phyloP scores from a whole-genome alignment of 345 rosid species.

The Chamaenerion angustifolium region DNA sequence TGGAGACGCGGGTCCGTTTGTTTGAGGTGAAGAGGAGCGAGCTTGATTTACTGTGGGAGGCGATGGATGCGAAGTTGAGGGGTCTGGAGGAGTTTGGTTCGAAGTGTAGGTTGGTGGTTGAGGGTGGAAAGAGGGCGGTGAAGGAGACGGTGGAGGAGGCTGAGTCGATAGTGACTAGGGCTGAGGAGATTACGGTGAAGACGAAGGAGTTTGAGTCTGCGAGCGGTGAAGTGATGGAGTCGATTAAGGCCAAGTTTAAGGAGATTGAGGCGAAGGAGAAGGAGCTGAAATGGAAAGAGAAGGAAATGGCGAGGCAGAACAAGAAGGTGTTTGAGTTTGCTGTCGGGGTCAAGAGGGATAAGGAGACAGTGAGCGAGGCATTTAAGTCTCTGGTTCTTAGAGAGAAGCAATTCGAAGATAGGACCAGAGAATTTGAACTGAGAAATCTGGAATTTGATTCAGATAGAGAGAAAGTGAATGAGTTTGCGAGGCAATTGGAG shows the following conservation, averaged over 20 bases:
- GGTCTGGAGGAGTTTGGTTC: conserved; percentile 7
- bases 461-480: conserved; percentile 10
- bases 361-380: background rate
- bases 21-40: conserved; percentile 17
- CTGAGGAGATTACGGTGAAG: conserved; percentile 5
- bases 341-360: conserved; percentile 3
- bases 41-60: conserved; percentile 4
- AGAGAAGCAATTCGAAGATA: conserved; percentile 13
- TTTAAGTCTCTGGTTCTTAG: conserved; percentile 5
- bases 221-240: background rate
- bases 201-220: conserved; percentile 10
- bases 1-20: conserved; percentile 10
- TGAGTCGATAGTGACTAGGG: background rate
- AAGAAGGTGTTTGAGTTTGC: conserved; percentile 7
- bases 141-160: conserved; percentile 5
- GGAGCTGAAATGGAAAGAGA: conserved; percentile 9
- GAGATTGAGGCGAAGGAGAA: conserved; percentile 8
- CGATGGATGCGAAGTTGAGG: conserved; percentile 4
- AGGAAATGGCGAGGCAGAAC: conserved; percentile 11
- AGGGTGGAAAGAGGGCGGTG: conserved; percentile 7
- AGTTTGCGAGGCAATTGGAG: conserved; percentile 7
- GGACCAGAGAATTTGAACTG: conserved; percentile 8
- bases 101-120: conserved; percentile 4
- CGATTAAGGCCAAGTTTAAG: conserved; percentile 4
- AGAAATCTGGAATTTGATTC: conserved; percentile 12